These are phyloP conservation scores for Phytomonas francai DNA, from an alignment of 208 protist genomes.

Conservation along the genomic window DNA sequence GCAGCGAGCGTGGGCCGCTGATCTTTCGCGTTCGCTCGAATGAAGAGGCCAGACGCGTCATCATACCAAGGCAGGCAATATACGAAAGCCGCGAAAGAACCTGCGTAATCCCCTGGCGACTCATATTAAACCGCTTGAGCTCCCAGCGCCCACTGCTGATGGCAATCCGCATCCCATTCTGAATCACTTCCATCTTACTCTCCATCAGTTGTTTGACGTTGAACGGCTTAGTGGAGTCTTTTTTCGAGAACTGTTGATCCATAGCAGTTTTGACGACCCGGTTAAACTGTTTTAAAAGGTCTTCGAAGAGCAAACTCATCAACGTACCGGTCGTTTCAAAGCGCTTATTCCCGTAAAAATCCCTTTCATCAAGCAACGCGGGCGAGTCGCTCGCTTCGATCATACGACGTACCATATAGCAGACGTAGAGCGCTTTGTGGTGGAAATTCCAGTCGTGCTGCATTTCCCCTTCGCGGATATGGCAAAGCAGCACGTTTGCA, in stretches of 20 bases:
- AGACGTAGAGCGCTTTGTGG: constrained; percentile 96
- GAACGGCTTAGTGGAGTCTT: constrained; percentile 83
- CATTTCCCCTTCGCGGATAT: constrained; percentile 88
- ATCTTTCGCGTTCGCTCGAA: constrained; percentile 99
- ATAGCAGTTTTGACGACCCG: constrained; percentile 90
- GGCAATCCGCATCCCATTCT: constrained; percentile 94
- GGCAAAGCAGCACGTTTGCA: constrained; percentile 89
- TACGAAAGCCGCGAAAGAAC: constrained; percentile 98
- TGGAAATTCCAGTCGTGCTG: constrained; percentile 95
- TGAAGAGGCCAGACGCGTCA: constrained; percentile 98
- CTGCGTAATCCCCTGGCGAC: constrained; percentile 93
- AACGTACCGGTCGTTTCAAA: constrained; percentile 97
- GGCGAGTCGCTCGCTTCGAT: constrained; percentile 90
- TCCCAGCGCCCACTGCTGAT: constrained; percentile 96
- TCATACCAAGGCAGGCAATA: constrained; percentile 98
- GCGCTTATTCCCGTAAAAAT: constrained; percentile 99
- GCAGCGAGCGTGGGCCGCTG: constrained; percentile 90
- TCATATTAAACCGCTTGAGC: constrained; percentile 98
- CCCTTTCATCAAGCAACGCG: constrained; percentile 94
- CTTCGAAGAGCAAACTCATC: constrained; percentile 98
- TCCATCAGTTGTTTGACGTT: constrained; percentile 90
- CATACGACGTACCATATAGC: constrained; percentile 96
- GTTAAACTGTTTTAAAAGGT: constrained; percentile 98
- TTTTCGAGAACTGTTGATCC: constrained; percentile 88
- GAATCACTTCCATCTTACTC: constrained; percentile 94